These are phyloP conservation scores for Pseudovirgaria hyperparasitica DNA, from an alignment of 2,329 filamentous ascomycete species.

Conservation along the genomic window DNA sequence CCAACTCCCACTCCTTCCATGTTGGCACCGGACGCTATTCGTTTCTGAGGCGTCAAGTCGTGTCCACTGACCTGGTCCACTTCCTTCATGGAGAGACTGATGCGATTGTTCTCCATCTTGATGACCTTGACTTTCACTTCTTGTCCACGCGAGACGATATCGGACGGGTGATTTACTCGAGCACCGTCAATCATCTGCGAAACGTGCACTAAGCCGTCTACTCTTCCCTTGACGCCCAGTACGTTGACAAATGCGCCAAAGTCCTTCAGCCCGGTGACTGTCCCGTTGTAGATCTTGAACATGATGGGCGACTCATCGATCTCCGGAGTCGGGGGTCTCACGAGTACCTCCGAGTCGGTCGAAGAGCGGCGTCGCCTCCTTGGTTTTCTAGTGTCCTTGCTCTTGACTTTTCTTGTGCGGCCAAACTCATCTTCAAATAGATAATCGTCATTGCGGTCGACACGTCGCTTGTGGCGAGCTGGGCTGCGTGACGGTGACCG, in stretches of 20 bases:
- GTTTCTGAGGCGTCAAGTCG: conserved; percentile 66
- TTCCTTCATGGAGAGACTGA: conserved; percentile 93
- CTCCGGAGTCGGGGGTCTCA: conserved; percentile 54
- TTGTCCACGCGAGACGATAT: conserved; percentile 70
- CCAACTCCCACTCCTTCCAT: conserved; percentile 62
- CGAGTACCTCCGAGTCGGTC: conserved; percentile 52
- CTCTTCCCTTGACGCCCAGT: conserved; percentile 73
- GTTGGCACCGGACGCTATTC: conserved; percentile 82
- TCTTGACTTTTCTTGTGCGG: conserved; percentile 26
- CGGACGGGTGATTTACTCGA: conserved; percentile 82
- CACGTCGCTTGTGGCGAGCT: conserved; percentile 20
- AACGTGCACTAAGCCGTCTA: conserved; percentile 87
- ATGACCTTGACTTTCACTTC: conserved; percentile 85
- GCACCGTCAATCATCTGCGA: conserved; percentile 76
- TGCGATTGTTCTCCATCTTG: conserved; percentile 67
- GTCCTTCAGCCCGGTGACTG: conserved; percentile 84
- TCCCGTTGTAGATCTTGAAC: conserved; percentile 80
- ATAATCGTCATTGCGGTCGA: conserved; percentile 36
- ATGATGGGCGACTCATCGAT: conserved; percentile 70
- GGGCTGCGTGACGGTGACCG: conserved; percentile 30
- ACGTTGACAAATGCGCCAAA: conserved; percentile 94
- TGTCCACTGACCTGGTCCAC: conserved; percentile 81
- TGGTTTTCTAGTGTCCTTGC: conserved; percentile 24
- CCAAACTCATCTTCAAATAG: conserved; percentile 50
- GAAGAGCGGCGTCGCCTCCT: conserved; percentile 30